Evolutionary conservation across 805 yeast genomes (phyloP).

Genomic region (Groenewaldozyma tartarivorans): DNA sequence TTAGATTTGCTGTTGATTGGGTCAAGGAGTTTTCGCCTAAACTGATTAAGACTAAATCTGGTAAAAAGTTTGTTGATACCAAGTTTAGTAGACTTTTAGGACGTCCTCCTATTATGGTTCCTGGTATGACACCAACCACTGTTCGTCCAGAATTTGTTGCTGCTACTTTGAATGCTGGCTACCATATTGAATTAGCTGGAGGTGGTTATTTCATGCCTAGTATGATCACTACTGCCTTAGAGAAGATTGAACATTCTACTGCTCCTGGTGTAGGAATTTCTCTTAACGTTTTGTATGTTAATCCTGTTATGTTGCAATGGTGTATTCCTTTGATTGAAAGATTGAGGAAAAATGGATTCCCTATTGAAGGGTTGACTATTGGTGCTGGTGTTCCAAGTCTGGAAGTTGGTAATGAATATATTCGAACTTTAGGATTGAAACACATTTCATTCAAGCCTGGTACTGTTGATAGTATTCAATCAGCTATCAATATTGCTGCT

Average conservation of each 20-base stretch:
- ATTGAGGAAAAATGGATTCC: constrained; percentile 85
- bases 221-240: constrained; percentile 65
- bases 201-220: constrained; percentile 89
- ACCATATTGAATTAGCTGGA: constrained; percentile 96
- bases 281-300: constrained; percentile 87
- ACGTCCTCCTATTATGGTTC: constrained; percentile 92
- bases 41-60: constrained; percentile 57
- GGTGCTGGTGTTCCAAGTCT: constrained; percentile 99
- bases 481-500: constrained; percentile 81
- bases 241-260: constrained; percentile 57
- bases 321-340: constrained; percentile 91
- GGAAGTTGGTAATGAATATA: constrained; percentile 95
- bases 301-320: constrained; percentile 98
- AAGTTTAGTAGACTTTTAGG: constrained; percentile 87
- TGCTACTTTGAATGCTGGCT: constrained; percentile 91
- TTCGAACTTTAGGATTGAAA: constrained; percentile 81
- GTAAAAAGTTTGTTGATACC: constrained; percentile 80
- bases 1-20: constrained; percentile 88
- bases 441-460: constrained; percentile 98
- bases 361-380: constrained; percentile 89
- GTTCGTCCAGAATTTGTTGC: constrained; percentile 91
- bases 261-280: constrained; percentile 87
- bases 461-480: constrained; percentile 83
- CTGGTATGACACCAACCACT: constrained; percentile 99
- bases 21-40: constrained; percentile 77